Evolutionary conservation across 495 filamentous ascomycete genomes (phyloP), one percentile per base, ranked within the genome.

Genomic region (Penicillium paradoxum): DNA sequence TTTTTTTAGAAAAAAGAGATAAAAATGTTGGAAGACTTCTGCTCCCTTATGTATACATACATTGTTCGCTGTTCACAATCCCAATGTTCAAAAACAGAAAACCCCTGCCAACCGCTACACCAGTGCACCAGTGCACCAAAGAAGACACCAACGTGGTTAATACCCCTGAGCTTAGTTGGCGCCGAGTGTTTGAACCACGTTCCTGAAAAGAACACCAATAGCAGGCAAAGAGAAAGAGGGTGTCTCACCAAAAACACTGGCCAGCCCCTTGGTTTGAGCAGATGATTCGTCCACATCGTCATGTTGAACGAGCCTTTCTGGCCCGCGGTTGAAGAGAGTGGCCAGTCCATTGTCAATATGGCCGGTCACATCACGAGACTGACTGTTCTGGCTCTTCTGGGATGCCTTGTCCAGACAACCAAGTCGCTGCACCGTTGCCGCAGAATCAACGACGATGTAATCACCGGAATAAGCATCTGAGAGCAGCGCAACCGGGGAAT

Each of bases 221-320:
- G 88, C 82, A 24, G 89, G 88, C 69, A 93, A 76, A 9, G 86
- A 84, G 68, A 85, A 89, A 6, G 88, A 78, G 21, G 88, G 85
- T 1, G 80, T 83, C 29, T 79, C 77, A 49, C 90, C 83, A 65
- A 95, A 93, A 8, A 95, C 77, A 53, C 81, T 76, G 11, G 86
- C 78, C 43, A 96, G 70, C 53, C 81, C 81, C 59, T 89, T 83
- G 36, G 76, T 75, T 25, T 83, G 71, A 19, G 88, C 77, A 19
- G 86, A 76, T 3, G 75, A 78, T 10, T 72, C 63, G 27, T 77
- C 71, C 18, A 73, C 63, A 11, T 70, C 69, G 44, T 67, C 71
- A 32, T 73, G 65, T 21, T 60, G 70, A 32, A 36, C 64, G 53
- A 51, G 10, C 21, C 29, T 48, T n/a, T 64, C 60, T 4, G 53